Percentiles rank a stretch among this genome's conserved stretches.
Evolutionary conservation across 257 asterid species (phyloP).

Genomic region (Orobanche coerulescens): DNA sequence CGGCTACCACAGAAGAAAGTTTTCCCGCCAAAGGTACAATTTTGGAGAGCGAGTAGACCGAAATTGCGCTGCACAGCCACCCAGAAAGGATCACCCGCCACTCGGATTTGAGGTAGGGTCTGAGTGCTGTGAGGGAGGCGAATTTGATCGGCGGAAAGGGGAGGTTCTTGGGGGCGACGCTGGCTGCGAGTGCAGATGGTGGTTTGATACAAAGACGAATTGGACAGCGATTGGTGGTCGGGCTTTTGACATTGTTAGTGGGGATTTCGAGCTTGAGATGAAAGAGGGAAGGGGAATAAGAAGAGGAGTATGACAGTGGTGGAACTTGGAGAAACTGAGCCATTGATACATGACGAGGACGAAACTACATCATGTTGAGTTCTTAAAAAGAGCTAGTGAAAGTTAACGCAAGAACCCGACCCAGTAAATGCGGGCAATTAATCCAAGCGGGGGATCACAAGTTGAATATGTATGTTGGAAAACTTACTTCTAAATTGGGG

Average conservation of each 20-base stretch:
- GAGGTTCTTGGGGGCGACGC: constrained; percentile 13
- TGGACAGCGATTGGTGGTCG: background rate
- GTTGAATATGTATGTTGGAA: too few species aligned
- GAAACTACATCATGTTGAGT: too few species aligned
- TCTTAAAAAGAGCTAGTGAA: too few species aligned
- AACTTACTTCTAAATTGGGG: too few species aligned
- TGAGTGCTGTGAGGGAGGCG: constrained; percentile 34
- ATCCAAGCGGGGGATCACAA: too few species aligned
- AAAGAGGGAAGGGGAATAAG: constrained; percentile 11
- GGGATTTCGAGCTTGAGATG: constrained; percentile 25
- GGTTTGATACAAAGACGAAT: constrained; percentile 8
- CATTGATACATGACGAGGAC: constrained; percentile 16
- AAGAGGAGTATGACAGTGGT: constrained; percentile 18
- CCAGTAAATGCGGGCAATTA: too few species aligned
- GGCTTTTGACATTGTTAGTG: background rate
- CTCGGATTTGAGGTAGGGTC: constrained; percentile 61
- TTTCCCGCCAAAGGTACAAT: constrained; percentile 61
- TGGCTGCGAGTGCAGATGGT: constrained; percentile 25
- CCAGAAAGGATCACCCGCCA: constrained; percentile 70
- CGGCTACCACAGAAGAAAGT: constrained; percentile 35
- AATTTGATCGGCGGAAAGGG: constrained; percentile 23
- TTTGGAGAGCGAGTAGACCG: constrained; percentile 76
- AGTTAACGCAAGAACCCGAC: too few species aligned
- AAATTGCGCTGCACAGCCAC: constrained; percentile 64
- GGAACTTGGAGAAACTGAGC: constrained; percentile 28